Percentiles rank a stretch among this genome's conserved stretches.
Evolutionary conservation across 805 yeast species (phyloP).

Genomic region (Candida oleophila): DNA sequence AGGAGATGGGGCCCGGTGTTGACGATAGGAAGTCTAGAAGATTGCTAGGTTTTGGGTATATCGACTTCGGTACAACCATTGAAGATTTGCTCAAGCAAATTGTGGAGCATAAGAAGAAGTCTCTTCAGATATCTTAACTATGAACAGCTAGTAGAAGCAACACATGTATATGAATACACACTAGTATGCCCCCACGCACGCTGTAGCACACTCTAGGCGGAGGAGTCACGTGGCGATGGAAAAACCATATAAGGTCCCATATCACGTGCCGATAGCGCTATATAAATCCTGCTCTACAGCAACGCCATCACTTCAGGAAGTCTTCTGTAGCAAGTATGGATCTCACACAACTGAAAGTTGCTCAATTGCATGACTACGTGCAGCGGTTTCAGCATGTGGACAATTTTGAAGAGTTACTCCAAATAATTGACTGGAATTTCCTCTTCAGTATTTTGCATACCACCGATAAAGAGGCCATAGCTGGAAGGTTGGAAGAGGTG

Average conservation of each 20-base stretch:
- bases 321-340: constrained; percentile 1
- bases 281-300: too few species aligned
- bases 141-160: too few species aligned
- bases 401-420: constrained; percentile 13
- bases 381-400: constrained; percentile 4
- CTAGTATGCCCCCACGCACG: too few species aligned
- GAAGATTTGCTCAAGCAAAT: constrained; percentile 1
- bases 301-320: background rate
- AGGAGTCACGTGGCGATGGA: too few species aligned
- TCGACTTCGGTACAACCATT: background rate
- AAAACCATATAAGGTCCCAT: too few species aligned
- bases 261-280: too few species aligned
- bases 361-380: background rate
- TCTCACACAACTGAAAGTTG: background rate
- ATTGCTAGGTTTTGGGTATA: constrained; percentile 30
- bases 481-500: constrained; percentile 21
- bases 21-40: constrained; percentile 37
- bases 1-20: constrained; percentile 19
- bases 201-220: too few species aligned
- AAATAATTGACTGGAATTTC: constrained; percentile 18
- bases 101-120: background rate
- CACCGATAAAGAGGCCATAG: constrained; percentile 15
- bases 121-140: too few species aligned
- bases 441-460: constrained; percentile 12
- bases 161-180: too few species aligned